Evolutionary conservation across 2,329 filamentous ascomycete genomes (phyloP), one percentile per base, ranked within the genome.

Genomic region (Hypoxylon sp.): DNA sequence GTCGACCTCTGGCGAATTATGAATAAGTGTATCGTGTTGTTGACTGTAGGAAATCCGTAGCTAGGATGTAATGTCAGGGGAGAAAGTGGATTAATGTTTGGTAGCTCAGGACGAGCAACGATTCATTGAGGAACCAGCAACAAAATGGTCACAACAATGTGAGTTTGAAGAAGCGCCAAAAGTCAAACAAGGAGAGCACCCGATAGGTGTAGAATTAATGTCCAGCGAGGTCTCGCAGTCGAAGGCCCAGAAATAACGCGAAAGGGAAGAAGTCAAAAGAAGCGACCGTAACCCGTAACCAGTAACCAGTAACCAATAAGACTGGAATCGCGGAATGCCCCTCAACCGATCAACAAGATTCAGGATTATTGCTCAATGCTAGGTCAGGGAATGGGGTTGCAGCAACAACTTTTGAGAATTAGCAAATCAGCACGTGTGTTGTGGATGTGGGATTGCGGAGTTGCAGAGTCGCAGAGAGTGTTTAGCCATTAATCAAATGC

Each of bases 321-420:
- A 55, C 52, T 56, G 22, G 44, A 46, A 29, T 33, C 26, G 48
- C 57, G 58, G 59, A 68, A 65, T 68, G 65, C 68, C 65, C 66
- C 59, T 68, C 62, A 55, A 68, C 52, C 42, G 62, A 70, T 68
- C 68, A 70, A 66, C 58, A 66, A 70, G 64, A 65, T 68, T 68
- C 65, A 68, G 68, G 68, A 58, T 58, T 70, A 59, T 55, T 60
- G 67, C 61, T 70, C 46, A 70, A 68, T 68, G 65, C 67, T 62
- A 6, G n/a, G 39, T 17, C 31, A 48, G 52, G 57, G 65, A 67
- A 70, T 62, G 55, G 60, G 56, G 52, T 53, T 53, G 53, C 50
- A 56, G 61, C 31, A 56, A 46, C 57, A 62, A 48, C 54, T 31
- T 52, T 58, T 19, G n/a, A 47, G 35, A 24, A 58, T 64, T 35